Conservation (phyloP, 1,284 basidiomycete genomes). For the Moesziomyces parantarcticus region DNA sequence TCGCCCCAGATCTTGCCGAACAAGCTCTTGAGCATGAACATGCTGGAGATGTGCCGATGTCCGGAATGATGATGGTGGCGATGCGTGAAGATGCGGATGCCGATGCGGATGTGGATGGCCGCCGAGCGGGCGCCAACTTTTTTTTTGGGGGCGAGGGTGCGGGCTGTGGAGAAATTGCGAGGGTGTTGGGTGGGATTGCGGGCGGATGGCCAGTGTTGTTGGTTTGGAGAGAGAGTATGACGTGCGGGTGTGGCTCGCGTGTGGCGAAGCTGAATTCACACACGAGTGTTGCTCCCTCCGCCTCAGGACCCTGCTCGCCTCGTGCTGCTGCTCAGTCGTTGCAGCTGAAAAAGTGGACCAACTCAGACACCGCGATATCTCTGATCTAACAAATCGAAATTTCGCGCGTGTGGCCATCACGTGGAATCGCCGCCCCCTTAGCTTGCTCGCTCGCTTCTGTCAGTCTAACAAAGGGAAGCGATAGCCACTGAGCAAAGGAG, state of each 20-base stretch:
- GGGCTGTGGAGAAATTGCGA: no score
- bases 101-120: background rate
- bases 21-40: constrained; percentile 84
- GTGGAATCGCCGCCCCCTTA: constrained; percentile 5
- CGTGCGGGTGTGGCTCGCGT: no score
- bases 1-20: constrained; percentile 88
- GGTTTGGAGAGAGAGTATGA: no score
- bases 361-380: constrained; percentile 4
- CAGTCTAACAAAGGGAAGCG: constrained; percentile 8
- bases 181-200: no score
- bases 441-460: no score
- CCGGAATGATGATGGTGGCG: constrained; percentile 19
- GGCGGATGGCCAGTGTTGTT: no score
- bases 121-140: background rate
- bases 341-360: constrained; percentile 20
- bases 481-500: background rate
- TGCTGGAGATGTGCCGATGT: constrained; percentile 67
- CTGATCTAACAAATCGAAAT: constrained; percentile 1
- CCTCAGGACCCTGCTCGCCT: background rate
- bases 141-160: background rate
- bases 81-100: constrained; percentile 8
- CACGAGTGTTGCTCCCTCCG: no score
- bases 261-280: no score
- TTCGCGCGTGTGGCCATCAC: constrained; percentile 20
- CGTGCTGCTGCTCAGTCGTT: no score